These are phyloP conservation scores for Solanum neorickii DNA, from an alignment of 257 asterid genomes.

Conservation along the genomic window DNA sequence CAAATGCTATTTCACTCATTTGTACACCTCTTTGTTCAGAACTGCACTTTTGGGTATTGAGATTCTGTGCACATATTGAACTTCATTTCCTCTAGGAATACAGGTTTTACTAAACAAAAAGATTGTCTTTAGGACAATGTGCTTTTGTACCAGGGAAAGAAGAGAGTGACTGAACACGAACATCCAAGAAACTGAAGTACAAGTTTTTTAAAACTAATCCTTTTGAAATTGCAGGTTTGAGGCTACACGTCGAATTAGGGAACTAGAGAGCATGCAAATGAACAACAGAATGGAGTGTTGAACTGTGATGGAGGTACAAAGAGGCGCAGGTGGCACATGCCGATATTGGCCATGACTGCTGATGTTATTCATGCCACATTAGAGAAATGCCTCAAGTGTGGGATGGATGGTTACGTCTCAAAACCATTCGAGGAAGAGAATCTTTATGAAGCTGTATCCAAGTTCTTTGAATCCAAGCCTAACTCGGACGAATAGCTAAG, in stretches of 20 bases:
- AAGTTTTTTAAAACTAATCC: background rate
- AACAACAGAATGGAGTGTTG: constrained; percentile 16
- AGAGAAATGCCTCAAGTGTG: constrained; percentile 59
- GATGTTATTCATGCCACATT: constrained; percentile 79
- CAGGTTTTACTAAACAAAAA: background rate
- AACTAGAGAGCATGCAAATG: constrained; percentile 53
- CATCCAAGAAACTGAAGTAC: background rate
- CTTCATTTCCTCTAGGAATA: background rate
- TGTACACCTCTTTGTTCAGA: background rate
- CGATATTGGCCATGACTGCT: constrained; percentile 90
- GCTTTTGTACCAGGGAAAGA: background rate
- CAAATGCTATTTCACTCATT: background rate
- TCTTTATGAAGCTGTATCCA: constrained; percentile 67
- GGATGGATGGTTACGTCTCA: constrained; percentile 90
- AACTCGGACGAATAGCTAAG: constrained; percentile 5
- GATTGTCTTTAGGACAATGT: background rate
- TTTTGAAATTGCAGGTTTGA: constrained; percentile 48
- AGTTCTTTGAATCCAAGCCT: constrained; percentile 49
- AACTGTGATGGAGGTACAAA: background rate
- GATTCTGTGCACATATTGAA: background rate
- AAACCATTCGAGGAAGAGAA: constrained; percentile 84
- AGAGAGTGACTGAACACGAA: background rate
- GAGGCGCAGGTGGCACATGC: constrained; percentile 46
- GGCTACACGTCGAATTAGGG: constrained; percentile 66
- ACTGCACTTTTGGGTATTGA: background rate